Conservation (phyloP, 75 land plant genomes). For the Selaginella moellendorffii region DNA sequence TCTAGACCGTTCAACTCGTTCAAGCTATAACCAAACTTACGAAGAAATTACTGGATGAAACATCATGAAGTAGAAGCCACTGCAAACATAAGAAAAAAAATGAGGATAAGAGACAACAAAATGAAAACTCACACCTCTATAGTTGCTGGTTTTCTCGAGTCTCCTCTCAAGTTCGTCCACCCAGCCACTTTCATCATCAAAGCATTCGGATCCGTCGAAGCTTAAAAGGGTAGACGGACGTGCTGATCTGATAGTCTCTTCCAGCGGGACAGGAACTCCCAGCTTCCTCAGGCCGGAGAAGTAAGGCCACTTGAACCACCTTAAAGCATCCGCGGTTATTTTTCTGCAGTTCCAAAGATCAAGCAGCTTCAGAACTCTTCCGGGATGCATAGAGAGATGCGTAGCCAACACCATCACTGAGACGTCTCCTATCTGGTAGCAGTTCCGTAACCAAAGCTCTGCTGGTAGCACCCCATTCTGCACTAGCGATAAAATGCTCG, state of each 20-base stretch:
- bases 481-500: constrained; percentile 42
- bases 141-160: no score
- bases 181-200: no score
- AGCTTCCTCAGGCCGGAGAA: constrained; percentile 89
- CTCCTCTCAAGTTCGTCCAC: no score
- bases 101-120: no score
- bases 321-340: constrained; percentile 39
- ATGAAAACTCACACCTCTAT: no score
- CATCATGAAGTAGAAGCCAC: no score
- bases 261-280: constrained; percentile 39
- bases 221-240: no score
- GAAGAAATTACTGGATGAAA: no score
- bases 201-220: no score
- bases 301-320: constrained; percentile 87
- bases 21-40: no score
- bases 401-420: constrained; percentile 85
- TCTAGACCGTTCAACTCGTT: no score
- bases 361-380: constrained; percentile 49
- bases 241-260: constrained; percentile 38
- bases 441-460: constrained; percentile 76
- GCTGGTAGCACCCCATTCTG: constrained; percentile 35
- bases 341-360: constrained; percentile 73
- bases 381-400: constrained; percentile 33
- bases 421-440: constrained; percentile 54
- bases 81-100: no score